A percentile compares a stretch with the other conserved stretches of the same genome.
phyloP scores from a whole-genome alignment of 495 filamentous ascomycete species.

The Aspergillus nanangensis region DNA sequence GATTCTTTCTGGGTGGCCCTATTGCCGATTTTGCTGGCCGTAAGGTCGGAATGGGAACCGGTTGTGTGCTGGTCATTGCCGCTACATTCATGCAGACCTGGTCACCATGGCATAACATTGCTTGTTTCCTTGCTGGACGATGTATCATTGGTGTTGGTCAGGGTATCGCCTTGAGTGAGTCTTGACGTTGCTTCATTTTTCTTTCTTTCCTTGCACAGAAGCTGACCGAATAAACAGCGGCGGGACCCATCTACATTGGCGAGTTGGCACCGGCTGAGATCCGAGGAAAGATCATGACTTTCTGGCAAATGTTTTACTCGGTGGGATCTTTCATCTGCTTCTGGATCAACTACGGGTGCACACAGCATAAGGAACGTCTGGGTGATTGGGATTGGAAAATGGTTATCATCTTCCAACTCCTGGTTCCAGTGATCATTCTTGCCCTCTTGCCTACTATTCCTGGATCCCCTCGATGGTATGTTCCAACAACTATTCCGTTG shows the following conservation, averaged over 20 bases:
- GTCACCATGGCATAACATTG: slow-evolving; percentile 49
- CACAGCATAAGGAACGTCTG: slow-evolving; percentile 42
- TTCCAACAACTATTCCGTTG: no score
- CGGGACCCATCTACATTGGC: slow-evolving; percentile 60
- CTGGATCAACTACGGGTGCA: slow-evolving; percentile 57
- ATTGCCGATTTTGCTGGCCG: slow-evolving; percentile 54
- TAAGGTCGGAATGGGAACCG: slow-evolving; percentile 52
- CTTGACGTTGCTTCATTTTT: neutral
- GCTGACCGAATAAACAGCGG: slow-evolving; percentile 23
- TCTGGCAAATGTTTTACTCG: slow-evolving; percentile 65
- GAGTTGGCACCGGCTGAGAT: slow-evolving; percentile 56
- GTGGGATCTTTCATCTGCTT: slow-evolving; percentile 61
- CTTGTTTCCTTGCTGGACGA: slow-evolving; percentile 56
- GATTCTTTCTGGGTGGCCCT: slow-evolving; percentile 56
- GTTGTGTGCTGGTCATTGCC: slow-evolving; percentile 53
- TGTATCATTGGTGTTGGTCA: slow-evolving; percentile 62
- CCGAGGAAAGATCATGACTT: slow-evolving; percentile 61
- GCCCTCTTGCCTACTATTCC: slow-evolving; percentile 50
- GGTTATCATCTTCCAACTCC: slow-evolving; percentile 59
- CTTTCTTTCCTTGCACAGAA: neutral
- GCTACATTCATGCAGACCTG: slow-evolving; percentile 62
- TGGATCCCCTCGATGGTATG: slow-evolving; percentile 53
- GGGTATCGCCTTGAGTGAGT: slow-evolving; percentile 58
- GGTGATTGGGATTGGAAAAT: slow-evolving; percentile 61
- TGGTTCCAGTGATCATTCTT: slow-evolving; percentile 51